Conservation (phyloP, 140 eudicot species). For the Erigeron philadelphicus region DNA sequence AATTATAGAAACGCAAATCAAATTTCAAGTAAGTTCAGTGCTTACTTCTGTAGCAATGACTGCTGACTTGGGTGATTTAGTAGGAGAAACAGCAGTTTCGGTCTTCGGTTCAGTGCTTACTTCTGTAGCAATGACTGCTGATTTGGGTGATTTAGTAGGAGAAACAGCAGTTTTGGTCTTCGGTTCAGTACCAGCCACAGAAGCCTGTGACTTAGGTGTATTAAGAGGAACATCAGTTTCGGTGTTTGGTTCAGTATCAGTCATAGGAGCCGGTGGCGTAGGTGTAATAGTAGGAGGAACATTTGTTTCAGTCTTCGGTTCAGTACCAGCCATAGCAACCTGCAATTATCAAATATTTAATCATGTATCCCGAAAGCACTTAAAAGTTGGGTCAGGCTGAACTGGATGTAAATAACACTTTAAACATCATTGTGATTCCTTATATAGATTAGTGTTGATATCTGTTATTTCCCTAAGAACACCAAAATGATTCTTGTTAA, state of each 20-base stretch:
- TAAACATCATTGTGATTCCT: background rate
- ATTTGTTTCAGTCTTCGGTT: constrained; percentile 33
- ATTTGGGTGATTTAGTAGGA: constrained; percentile 31
- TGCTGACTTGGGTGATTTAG: constrained; percentile 36
- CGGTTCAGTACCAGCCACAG: constrained; percentile 12
- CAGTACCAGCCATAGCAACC: constrained; percentile 34
- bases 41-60: constrained; percentile 10
- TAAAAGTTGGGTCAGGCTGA: background rate
- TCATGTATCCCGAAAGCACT: constrained; percentile 7
- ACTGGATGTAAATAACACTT: too few species aligned
- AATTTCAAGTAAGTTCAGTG: background rate
- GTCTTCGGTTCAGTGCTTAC: constrained; percentile 28
- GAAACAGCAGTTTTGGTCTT: constrained; percentile 28
- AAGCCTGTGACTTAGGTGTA: constrained; percentile 32
- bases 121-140: constrained; percentile 20
- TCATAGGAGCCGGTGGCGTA: constrained; percentile 40
- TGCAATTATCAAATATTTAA: constrained; percentile 23
- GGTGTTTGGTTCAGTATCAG: constrained; percentile 32
- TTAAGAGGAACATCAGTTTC: constrained; percentile 24
- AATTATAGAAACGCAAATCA: background rate
- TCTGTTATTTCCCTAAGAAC: background rate
- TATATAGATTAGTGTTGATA: background rate
- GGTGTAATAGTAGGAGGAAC: constrained; percentile 25
- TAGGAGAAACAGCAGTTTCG: constrained; percentile 25
- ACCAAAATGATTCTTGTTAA: background rate